phyloP scores from a whole-genome alignment of 208 protist genomes.

The Wallacemonas sp. region DNA sequence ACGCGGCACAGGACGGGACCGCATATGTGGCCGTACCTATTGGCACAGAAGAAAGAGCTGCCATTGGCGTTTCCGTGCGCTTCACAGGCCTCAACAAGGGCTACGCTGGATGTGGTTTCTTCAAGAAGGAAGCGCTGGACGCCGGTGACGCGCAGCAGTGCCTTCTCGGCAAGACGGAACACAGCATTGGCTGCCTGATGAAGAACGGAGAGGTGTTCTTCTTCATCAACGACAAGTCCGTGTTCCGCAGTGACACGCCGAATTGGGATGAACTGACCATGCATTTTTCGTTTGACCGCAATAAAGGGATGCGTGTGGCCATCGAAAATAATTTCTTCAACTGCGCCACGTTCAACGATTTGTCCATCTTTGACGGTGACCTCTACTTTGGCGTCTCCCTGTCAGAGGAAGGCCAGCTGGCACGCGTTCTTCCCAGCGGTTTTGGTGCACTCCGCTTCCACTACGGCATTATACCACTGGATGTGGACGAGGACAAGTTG shows the following conservation, averaged over 20 bases:
- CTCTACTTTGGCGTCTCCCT: slow-evolving; percentile 3
- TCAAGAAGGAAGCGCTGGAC: background rate
- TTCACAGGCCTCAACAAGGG: background rate
- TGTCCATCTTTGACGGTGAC: background rate
- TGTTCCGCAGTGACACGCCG: background rate
- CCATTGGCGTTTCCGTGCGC: background rate
- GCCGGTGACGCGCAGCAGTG: background rate
- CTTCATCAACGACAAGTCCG: background rate
- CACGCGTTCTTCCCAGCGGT: background rate
- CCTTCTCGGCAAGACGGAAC: background rate
- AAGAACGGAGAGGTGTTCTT: slow-evolving; percentile 1
- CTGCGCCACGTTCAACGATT: background rate
- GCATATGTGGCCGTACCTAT: background rate
- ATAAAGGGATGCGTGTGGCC: background rate
- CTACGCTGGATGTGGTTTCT: slow-evolving; percentile 4
- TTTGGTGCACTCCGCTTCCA: background rate
- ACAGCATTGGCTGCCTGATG: slow-evolving; percentile 4
- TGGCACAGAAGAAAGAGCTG: background rate
- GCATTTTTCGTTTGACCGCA: slow-evolving; percentile 5
- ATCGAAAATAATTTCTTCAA: background rate
- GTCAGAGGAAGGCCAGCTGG: slow-evolving; percentile 1
- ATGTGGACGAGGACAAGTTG: background rate
- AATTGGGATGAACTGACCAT: background rate
- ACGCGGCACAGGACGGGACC: background rate
- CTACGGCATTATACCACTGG: background rate